Base-by-base conservation (phyloP, 2,329 filamentous ascomycete genomes). In the Aspergillus quadricinctus region DNA sequence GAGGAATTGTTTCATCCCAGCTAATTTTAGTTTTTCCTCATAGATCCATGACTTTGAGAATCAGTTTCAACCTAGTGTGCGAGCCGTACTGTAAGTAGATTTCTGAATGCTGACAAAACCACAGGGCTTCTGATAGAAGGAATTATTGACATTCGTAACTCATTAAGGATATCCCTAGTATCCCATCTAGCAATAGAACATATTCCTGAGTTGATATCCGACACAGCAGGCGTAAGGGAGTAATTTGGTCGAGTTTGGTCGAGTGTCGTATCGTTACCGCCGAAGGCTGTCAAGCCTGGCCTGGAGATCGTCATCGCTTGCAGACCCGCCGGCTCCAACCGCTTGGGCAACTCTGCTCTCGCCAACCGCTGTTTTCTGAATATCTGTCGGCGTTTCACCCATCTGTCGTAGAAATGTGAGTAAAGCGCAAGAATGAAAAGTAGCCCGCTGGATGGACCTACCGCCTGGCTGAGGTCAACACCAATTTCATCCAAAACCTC, bases 401-500 rank as follows among this genome's bases (percentile, higher is more conserved):
- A 99, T 84, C 92, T 97, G 70, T 61, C 65, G 49, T 55, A 21
- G 40, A 41, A 54, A 46, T 48, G 61, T 72, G 51, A 72, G 68
- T 54, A 54, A 48, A 17, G 25, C 25, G 17, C 4, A 28, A 52
- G 14, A 28, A 25, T 3, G 35, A 28, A 27, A 28, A n/a, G 25
- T 37, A 23, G 21, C 14, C 21, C 21, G 10, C 21, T 14, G 21
- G 49, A 43, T 61, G 54, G 43, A 81, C 90, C 77, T 81, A 97
- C 93, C 65, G 90, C 82, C 76, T 94, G 89, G 66, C 88, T 92
- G 57, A 97, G 82, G 69, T 99, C 93, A 29, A 99, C 87, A 53
- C 94, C 94, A 72, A 99, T 96, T 77, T 97, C 94, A 70, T 97
- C 94, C 67, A 99, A 76, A 4, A 99, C 90, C 75, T 97, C 92